phyloP scores from a whole-genome alignment of 805 yeast species.

The Barnettozyma californica region DNA sequence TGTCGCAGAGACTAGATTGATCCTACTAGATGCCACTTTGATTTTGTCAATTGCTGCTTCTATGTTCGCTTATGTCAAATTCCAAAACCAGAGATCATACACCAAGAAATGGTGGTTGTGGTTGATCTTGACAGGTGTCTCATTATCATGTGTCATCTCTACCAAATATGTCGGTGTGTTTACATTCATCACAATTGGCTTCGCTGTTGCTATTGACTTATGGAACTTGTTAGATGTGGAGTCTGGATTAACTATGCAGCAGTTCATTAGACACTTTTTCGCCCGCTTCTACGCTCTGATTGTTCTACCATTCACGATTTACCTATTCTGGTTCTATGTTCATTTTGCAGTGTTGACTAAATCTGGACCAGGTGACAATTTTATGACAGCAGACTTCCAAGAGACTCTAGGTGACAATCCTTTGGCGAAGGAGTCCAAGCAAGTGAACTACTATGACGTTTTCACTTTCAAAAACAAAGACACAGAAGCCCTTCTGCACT shows the following conservation, averaged over 20 bases:
- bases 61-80: constrained; percentile 71
- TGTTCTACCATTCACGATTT: constrained; percentile 74
- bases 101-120: constrained; percentile 77
- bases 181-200: constrained; percentile 83
- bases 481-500: constrained; percentile 75
- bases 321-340: constrained; percentile 84
- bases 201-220: constrained; percentile 77
- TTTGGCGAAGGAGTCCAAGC: constrained; percentile 62
- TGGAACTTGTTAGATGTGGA: constrained; percentile 81
- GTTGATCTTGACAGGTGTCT: constrained; percentile 78
- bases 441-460: constrained; percentile 68
- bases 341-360: constrained; percentile 77
- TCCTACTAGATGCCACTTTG: constrained; percentile 86
- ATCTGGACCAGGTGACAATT: constrained; percentile 94
- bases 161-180: constrained; percentile 96
- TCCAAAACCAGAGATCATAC: constrained; percentile 67
- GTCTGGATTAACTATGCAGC: constrained; percentile 54
- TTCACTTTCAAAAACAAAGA: constrained; percentile 77
- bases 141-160: constrained; percentile 86
- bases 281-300: constrained; percentile 71
- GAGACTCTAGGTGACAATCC: constrained; percentile 85
- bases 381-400: constrained; percentile 95
- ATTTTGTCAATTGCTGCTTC: constrained; percentile 79
- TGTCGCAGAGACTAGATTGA: constrained; percentile 83
- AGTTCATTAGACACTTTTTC: constrained; percentile 61